Conservation (phyloP, 768 basidiomycete species). For the Lentinula aciculospora region DNA sequence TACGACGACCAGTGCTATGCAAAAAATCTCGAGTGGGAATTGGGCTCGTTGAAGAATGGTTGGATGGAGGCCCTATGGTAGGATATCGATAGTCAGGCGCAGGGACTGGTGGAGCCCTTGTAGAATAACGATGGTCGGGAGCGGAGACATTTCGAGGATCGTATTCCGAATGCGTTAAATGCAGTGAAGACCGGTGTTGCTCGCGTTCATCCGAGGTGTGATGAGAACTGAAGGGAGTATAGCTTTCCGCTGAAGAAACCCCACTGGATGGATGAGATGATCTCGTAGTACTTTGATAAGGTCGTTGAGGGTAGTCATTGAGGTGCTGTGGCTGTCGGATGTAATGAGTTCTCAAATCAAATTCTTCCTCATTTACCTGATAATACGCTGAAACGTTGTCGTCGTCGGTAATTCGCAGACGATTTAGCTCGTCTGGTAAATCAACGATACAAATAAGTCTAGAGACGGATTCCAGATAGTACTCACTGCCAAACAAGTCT, state of each 20-base stretch:
- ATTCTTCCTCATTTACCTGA: not conserved
- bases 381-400: conserved; percentile 15
- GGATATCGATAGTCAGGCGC: not conserved
- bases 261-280: not conserved
- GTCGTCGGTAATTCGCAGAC: conserved; percentile 36
- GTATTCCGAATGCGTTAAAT: not conserved
- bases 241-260: not conserved
- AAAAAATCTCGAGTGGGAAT: not conserved
- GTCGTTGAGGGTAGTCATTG: not conserved
- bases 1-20: not conserved
- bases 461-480: not conserved
- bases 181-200: not conserved
- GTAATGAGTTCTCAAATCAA: not conserved
- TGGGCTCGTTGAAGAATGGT: not conserved
- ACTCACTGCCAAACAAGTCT: conserved; percentile 57
- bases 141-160: not conserved
- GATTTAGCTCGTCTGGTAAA: conserved; percentile 43
- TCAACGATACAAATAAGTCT: not conserved
- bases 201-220: not conserved
- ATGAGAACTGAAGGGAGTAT: not conserved
- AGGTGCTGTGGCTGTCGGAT: not conserved
- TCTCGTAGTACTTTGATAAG: not conserved
- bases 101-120: not conserved
- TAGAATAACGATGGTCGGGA: not conserved
- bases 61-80: not conserved